These are phyloP conservation scores for Colletotrichum australisinense DNA, from an alignment of 2,329 filamentous ascomycete species.

Conservation along the genomic window DNA sequence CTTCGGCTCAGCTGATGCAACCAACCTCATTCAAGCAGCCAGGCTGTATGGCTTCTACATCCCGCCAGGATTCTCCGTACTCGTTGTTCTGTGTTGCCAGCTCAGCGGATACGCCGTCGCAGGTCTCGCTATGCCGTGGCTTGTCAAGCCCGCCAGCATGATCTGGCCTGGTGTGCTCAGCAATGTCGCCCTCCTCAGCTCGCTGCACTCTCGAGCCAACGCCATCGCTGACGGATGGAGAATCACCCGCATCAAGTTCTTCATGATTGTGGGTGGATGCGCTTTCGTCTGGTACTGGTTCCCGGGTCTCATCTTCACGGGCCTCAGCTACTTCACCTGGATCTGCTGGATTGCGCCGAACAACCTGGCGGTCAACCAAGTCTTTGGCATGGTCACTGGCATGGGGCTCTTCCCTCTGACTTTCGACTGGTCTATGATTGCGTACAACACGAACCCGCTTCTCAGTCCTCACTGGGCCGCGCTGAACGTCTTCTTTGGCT, in stretches of 20 bases:
- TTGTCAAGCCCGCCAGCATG: conserved; percentile 56
- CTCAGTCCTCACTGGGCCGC: conserved; percentile 68
- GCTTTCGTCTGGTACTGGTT: conserved; percentile 63
- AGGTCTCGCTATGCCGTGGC: conserved; percentile 51
- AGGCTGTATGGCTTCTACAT: conserved; percentile 53
- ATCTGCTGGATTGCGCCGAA: conserved; percentile 61
- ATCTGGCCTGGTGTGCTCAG: conserved; percentile 60
- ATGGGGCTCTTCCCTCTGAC: conserved; percentile 54
- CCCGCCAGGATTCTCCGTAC: conserved; percentile 44
- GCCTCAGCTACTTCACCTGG: conserved; percentile 55
- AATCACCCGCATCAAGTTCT: conserved; percentile 54
- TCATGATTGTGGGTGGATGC: conserved; percentile 48
- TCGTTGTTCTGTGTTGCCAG: conserved; percentile 59
- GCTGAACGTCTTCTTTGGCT: conserved; percentile 69
- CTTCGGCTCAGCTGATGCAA: conserved; percentile 44
- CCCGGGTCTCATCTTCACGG: conserved; percentile 56
- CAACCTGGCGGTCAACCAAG: conserved; percentile 57
- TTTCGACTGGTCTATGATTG: conserved; percentile 51
- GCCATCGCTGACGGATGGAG: conserved; percentile 42
- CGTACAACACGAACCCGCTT: conserved; percentile 48
- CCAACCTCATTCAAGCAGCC: conserved; percentile 55
- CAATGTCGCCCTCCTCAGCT: conserved; percentile 54
- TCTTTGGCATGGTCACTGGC: conserved; percentile 60
- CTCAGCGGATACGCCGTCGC: conserved; percentile 62
- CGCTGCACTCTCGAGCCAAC: conserved; percentile 47